Evolutionary conservation across 805 yeast species (phyloP), one percentile per base, ranked within the genome.

Genomic region (Kodamaea hsintzibuensis): DNA sequence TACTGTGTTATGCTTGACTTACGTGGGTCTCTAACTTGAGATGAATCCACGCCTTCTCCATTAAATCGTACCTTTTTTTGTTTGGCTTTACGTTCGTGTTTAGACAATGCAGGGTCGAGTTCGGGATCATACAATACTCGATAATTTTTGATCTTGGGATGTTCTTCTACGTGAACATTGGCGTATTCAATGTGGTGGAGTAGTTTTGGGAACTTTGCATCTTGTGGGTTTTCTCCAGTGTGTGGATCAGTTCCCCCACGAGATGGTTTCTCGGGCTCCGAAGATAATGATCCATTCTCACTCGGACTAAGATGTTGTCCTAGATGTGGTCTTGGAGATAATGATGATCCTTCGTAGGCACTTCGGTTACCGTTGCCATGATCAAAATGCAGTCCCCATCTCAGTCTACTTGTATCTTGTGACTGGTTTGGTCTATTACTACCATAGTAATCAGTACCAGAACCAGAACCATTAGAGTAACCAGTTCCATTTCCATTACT

Each of bases 81-180:
- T 42, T 65, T 68, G 3, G 60, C 13, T 56, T 71, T 73, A 42
- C 63, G 59, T 35, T 74, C 77, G 5, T 58, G 52, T 52, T 72
- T 74, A 18, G 62, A 54, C n/a, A 75, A 60, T 2, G 66, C 39
- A 54, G 65, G 63, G 59, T 75, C 79, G 30, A 71, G 58, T 51
- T 74, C 79, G 0, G 79, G 79, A 60, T 85, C 89, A 60, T 81
- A 82, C 1, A 72, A 57, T 0, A 83, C 81, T 55, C 70, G 76
- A 60, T 73, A 78, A 50, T 71, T 69, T 51, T 72, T 76, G 30
- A 27, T 25, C n/a, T 45, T 50, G 50, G 56, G 51, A 25, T 48
- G 47, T 7, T 42, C 45, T 35, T 40, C 42, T 8, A 35, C 42
- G 25, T n/a, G 30, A 3, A 16, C 49, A 10, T 45, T 17, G 18